phyloP scores from a whole-genome alignment of 805 yeast species.

The Kodamaea lidongshanica region DNA sequence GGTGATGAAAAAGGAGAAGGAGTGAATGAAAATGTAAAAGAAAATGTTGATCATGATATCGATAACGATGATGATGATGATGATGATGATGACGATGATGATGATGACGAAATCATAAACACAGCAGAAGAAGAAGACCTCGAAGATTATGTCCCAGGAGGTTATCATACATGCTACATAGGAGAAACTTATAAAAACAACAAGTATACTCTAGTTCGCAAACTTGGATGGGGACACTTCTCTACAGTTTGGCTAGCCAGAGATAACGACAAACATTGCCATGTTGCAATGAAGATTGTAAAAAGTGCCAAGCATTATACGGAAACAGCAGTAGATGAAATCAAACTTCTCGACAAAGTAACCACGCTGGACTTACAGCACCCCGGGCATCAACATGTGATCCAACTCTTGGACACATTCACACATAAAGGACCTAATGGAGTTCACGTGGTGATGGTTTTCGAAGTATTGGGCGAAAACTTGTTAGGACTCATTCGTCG shows the following conservation, averaged over 20 bases:
- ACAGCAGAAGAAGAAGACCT: slow-evolving; percentile 73
- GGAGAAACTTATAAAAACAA: slow-evolving; percentile 80
- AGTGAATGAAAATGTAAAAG: slow-evolving; percentile 7
- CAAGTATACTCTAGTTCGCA: slow-evolving; percentile 74
- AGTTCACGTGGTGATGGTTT: slow-evolving; percentile 90
- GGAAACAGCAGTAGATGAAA: slow-evolving; percentile 92
- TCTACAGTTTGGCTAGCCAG: slow-evolving; percentile 91
- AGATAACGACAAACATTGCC: slow-evolving; percentile 49
- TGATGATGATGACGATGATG: slow-evolving; percentile 15
- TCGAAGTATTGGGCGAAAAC: slow-evolving; percentile 95
- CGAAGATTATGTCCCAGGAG: slow-evolving; percentile 85
- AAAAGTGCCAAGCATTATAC: slow-evolving; percentile 86
- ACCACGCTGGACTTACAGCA: slow-evolving; percentile 59
- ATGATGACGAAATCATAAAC: slow-evolving; percentile 21
- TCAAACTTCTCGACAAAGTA: slow-evolving; percentile 65
- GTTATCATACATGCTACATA: slow-evolving; percentile 88
- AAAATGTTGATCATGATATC: slow-evolving; percentile 10
- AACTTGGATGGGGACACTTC: slow-evolving; percentile 98
- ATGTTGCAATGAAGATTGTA: slow-evolving; percentile 92
- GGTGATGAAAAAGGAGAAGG: slow-evolving; percentile 8
- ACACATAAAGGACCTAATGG: slow-evolving; percentile 89
- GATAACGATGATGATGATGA: slow-evolving; percentile 8
- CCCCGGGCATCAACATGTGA: slow-evolving; percentile 77
- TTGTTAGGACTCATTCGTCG: slow-evolving; percentile 76
- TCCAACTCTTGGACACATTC: slow-evolving; percentile 76